Evolutionary conservation across 495 filamentous ascomycete genomes (phyloP), one percentile per base, ranked within the genome.

Genomic region (Apodospora peruviana): DNA sequence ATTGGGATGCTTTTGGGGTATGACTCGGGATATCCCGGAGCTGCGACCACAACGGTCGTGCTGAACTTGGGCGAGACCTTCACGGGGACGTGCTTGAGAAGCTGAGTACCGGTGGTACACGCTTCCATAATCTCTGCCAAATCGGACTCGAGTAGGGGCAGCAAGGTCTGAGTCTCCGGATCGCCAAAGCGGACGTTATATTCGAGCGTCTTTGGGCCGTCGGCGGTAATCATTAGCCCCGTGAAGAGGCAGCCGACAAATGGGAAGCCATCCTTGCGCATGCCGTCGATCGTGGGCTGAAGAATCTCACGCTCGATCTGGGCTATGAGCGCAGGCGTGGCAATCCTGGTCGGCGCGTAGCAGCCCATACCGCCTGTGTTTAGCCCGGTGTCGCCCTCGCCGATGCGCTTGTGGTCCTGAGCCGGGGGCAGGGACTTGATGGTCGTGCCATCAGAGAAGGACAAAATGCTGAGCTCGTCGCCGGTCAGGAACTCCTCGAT

Each of bases 301-400:
- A 96, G 76, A 43, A 97, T 86, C 24, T 83, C 88, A 40, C 78
- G 75, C 58, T 96, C 83, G 48, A 98, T 81, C 56, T 87, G 78
- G 20, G 83, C 84, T 19, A 95, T 70, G 14, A 91, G 72, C 24
- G 81, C 77, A 45, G 83, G 78, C 0, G 87, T 84, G 7, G 86
- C 88, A 58, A 96, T 86, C 48, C 80, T 83, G 0, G 90, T 94
- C 16, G 90, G 90, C 29, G 90, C 90, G 70, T 98, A 98, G 68
- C 89, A 94, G 47, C 93, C 93, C 93, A 98, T 97, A 12, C 93
- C 94, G 40, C 93, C 94, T 5, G 93, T 98, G 71, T 96, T 98
- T 17, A 90, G 87, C 2, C 93, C 93, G 29, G 81, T 77, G 59
- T 98, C 93, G 43, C 88, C 88, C 59, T 98, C 94, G 45, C 84